Evolutionary conservation across 306 rosid genomes (phyloP).

Genomic region (Sphenostylis stenocarpa): DNA sequence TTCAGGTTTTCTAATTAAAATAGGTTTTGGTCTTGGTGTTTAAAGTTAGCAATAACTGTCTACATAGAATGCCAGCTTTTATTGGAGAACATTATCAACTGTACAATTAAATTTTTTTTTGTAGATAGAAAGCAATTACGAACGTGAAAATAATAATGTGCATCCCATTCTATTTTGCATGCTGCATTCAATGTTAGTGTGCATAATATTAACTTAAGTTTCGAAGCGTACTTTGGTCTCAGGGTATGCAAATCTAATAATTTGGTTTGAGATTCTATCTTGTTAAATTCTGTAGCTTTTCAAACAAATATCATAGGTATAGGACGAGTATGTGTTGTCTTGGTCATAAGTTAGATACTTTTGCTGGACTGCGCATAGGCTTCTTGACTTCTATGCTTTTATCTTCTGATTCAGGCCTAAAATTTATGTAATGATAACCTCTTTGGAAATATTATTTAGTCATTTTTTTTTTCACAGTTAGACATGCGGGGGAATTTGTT

Average conservation of each 20-base stretch:
- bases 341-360: slow-evolving; percentile 8
- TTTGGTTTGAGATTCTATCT: slow-evolving; percentile 18
- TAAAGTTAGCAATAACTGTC: background rate
- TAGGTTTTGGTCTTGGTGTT: background rate
- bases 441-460: background rate
- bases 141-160: background rate
- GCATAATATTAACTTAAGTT: background rate
- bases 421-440: background rate
- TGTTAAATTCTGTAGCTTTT: background rate
- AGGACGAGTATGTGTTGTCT: background rate
- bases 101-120: too few species aligned
- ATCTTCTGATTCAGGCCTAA: background rate
- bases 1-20: background rate
- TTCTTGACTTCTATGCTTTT: background rate
- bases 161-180: background rate
- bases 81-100: background rate
- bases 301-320: background rate
- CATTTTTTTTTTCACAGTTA: slow-evolving; percentile 46
- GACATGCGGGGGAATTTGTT: slow-evolving; percentile 89
- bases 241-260: background rate
- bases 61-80: background rate
- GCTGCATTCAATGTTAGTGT: background rate
- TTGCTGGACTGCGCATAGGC: background rate
- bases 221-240: background rate
- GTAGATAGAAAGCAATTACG: background rate